These are phyloP conservation scores for Pseudozyma pruni DNA, from an alignment of 1,284 basidiomycete genomes.

Conservation along the genomic window DNA sequence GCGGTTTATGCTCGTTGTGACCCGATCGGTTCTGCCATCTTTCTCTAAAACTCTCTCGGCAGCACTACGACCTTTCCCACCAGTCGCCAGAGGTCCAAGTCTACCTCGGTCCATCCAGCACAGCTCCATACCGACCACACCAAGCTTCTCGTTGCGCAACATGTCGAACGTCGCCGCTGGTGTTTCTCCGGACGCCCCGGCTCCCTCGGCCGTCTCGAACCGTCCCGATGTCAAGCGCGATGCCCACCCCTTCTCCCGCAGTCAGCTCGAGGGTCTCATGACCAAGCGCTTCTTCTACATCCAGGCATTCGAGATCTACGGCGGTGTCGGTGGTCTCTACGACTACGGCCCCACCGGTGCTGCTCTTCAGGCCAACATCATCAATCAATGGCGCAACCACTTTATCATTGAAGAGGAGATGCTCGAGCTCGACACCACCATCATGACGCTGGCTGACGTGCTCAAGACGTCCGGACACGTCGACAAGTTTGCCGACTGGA, in stretches of 20 bases:
- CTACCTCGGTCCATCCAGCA: neutral
- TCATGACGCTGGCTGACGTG: slow-evolving; percentile 94
- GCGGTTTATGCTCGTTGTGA: slow-evolving; percentile 34
- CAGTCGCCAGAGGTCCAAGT: neutral
- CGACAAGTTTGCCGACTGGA: slow-evolving; percentile 98
- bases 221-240: slow-evolving; percentile 60
- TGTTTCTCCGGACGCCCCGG: slow-evolving; percentile 37
- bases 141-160: slow-evolving; percentile 13
- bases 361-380: slow-evolving; percentile 94
- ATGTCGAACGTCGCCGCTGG: slow-evolving; percentile 40
- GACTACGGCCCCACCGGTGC: slow-evolving; percentile 84
- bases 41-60: slow-evolving; percentile 22
- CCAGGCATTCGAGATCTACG: slow-evolving; percentile 98
- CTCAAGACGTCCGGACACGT: slow-evolving; percentile 99
- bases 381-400: slow-evolving; percentile 95
- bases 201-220: slow-evolving; percentile 44
- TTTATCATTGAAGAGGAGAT: slow-evolving; percentile 99
- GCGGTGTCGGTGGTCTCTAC: slow-evolving; percentile 90
- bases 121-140: neutral
- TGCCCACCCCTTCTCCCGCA: slow-evolving; percentile 88
- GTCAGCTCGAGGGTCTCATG: slow-evolving; percentile 84
- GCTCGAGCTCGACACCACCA: slow-evolving; percentile 97
- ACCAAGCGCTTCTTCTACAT: slow-evolving; percentile 97
- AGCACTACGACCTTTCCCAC: slow-evolving; percentile 14
- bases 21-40: slow-evolving; percentile 30